phyloP scores from a whole-genome alignment of 2,329 filamentous ascomycete genomes.

The Fusarium tjaetaba region DNA sequence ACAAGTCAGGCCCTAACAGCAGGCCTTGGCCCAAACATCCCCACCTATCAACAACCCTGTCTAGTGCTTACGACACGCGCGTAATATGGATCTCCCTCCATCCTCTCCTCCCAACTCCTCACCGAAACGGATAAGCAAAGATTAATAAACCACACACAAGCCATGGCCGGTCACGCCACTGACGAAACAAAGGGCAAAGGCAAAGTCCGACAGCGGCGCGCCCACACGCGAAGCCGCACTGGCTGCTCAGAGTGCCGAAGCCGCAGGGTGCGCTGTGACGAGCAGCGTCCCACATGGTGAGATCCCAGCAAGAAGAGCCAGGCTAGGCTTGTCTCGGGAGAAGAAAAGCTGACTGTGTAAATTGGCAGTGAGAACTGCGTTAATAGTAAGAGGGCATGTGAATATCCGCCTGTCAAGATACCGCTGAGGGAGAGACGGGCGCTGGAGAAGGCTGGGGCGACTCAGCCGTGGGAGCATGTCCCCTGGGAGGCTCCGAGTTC shows the following conservation, averaged over 20 bases:
- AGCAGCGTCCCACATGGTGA: conserved; percentile 18
- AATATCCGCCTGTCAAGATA: conserved; percentile 8
- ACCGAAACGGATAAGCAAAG: not conserved
- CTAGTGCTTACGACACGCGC: conserved; percentile 7
- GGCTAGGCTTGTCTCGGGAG: too few species aligned
- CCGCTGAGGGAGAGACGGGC: conserved; percentile 13
- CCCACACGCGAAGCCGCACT: conserved; percentile 14
- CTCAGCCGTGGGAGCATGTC: not conserved
- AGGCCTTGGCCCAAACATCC: not conserved
- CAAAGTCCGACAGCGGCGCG: conserved; percentile 3
- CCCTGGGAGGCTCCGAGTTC: not conserved
- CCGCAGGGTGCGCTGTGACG: conserved; percentile 17
- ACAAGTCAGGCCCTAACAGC: not conserved
- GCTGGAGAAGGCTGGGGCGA: conserved; percentile 1
- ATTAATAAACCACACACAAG: not conserved
- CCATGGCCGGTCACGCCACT: not conserved
- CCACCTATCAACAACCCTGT: not conserved
- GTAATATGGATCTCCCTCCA: not conserved
- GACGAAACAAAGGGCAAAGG: not conserved
- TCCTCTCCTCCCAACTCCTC: not conserved
- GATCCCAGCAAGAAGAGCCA: not conserved
- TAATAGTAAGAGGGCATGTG: not conserved
- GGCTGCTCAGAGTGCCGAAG: conserved; percentile 16
- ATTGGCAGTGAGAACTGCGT: conserved; percentile 6
- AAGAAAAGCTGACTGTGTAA: not conserved